Base-by-base conservation (phyloP, 768 basidiomycete species). In the Tulasnella sp. region DNA sequence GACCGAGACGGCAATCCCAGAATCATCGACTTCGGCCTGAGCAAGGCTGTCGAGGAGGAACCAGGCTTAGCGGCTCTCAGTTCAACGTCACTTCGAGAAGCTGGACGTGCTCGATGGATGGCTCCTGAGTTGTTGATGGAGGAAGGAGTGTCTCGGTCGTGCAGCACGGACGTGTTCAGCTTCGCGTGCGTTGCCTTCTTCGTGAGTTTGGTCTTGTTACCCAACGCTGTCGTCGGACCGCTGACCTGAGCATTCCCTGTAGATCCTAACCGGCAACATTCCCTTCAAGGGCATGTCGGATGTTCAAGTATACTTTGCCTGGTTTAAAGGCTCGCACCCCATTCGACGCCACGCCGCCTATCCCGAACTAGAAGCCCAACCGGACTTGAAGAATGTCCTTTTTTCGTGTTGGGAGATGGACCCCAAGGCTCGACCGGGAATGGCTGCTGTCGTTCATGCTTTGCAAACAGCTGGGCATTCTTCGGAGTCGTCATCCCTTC, bases 1-100 rank as follows among this genome's bases (percentile, higher is more conserved):
- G 73, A 80, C 79, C 34, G 31, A 11, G 74, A 80, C 76, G 76
- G 76, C 50, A 50, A 50, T 40, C 31, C 79, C 41, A 34, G 31
- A 72, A 75, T 80, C 48, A 54, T 44, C 73, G 79, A 80, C 50
- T 80, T 80, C 77, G 79, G 79, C 46, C 74, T 80, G 20, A 76
- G 73, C 48, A 69, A 72, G 42, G 48, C 60, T 48, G 40, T 77
- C 12, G 46, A 76, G 16, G 78, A 79, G 28, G 78, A 42, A 6
- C 64, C 64, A 20, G 64, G 64, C 34, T 20, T 69, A 12, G 34
- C 78, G 28, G 20, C 76, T 14, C 40, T 41, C 11, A 44, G 50
- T n/a, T 54, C 76, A 31, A 50, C 74, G 6, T 75, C 74, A n/a
- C 40, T 75, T 3, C 40, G 74, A 44, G 72, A 73, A 37, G 72